Evolutionary conservation across 129 eudicot species (phyloP), one percentile per base, ranked within the genome.

Genomic region (Centella asiatica): DNA sequence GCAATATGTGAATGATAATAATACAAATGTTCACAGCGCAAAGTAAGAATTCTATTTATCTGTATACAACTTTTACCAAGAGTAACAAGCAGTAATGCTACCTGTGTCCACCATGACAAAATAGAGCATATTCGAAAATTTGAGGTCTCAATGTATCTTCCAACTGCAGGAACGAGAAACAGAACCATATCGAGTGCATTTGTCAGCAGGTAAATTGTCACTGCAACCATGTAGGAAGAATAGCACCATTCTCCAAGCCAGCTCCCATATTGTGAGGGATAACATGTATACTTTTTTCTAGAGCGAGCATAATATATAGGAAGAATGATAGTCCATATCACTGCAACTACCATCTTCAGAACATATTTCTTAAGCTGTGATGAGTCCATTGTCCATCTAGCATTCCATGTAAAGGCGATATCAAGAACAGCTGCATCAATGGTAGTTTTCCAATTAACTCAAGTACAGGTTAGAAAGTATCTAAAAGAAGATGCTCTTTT

Each of bases 221-320:
- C 96, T 7, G 83, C 99, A 48, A 93, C 75, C 96, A 88, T 88
- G 71, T 84, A 93, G 27, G 99, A 77, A 12, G 99, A 93, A 76
- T 87, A 93, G 70, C 99, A 93, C 99, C 99, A 93, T 58, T 93
- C 95, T 72, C 89, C 95, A 59, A 93, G 86, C 96, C 86, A 82
- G 69, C 89, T 88, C 51, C 74, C 77, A 19, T 71, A 44, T 69
- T 77, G 73, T 45, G 84, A 26, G 37, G 99, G 80, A 69, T 80
- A 80, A 63, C 96, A 93, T 15, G 83, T 84, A 64, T 87, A 93
- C 46, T 73, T 87, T 73, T 86, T 80, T 77, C 99, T 80, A 44
- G 83, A 80, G 65, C 60, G 69, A 11, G 88, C 69, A 75, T 93
- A 93, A 46, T 62, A 78, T 29, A 85, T 74, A 33, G 99, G 95